Base-by-base conservation (phyloP, 2,329 filamentous ascomycete species). In the Pestalotiopsis sp. region DNA sequence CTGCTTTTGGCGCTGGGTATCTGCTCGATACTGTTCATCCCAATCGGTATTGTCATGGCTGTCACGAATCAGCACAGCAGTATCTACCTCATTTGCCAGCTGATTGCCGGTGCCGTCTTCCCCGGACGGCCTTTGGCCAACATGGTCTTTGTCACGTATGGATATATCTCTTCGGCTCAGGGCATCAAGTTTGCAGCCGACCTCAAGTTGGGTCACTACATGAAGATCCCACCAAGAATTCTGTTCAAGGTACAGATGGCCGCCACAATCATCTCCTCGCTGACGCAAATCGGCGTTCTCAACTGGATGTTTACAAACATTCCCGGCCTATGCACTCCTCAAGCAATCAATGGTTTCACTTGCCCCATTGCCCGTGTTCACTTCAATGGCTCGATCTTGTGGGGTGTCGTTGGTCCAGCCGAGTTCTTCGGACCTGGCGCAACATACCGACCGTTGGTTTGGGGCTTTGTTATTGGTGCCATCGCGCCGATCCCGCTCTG, bases 81-180 rank as follows among this genome's bases (percentile, higher is more conserved):
- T 78, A 93, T 95, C 71, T 96, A 95, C 77, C 86, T 96, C 44
- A 92, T 96, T 73, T 95, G 93, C 77, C 93, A 96, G 79, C 86
- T 97, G 67, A 90, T 96, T 71, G 95, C 92, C 70, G 94, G 94
- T 66, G 89, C 88, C 64, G 84, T 94, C 17, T 97, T 97, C 76
- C 93, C 93, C 0, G 94, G 94, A 35, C 90, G 92, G 1, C 94
- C 94, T 1, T 92, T 97, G 11, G 94, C 93, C 64, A 96, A 97
- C 78, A 97, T 97, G 94, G 92, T 97, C 44, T 97, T 97, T 74
- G 93, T 95, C 61, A 96, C 93, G 0, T 97, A 96, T 77, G 93
- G 93, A 70, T 97, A 96, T 79, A 96, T 96, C 75, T 94, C 92
- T 4, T 94, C 92, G 0, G 92, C 93, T 0, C 94, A 97, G 80